Evolutionary conservation across 176 grass and related monocot genomes (phyloP).

Genomic region (Themeda triandra): DNA sequence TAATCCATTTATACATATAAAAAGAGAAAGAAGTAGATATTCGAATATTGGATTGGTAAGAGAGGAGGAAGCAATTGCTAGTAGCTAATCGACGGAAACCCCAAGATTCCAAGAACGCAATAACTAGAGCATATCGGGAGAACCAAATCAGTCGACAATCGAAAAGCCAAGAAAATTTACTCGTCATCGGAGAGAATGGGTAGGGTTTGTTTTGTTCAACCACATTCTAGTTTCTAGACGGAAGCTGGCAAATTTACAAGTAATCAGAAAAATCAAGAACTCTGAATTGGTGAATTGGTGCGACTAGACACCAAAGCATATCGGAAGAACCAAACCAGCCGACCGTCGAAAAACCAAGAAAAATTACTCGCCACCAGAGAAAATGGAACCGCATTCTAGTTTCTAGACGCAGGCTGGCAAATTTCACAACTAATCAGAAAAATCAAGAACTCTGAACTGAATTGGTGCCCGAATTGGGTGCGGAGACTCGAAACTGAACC

Average conservation of each 20-base stretch:
- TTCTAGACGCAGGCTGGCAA: background rate
- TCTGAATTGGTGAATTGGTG: background rate
- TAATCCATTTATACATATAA: background rate
- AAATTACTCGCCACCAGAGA: background rate
- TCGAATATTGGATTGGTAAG: background rate
- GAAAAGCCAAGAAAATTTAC: background rate
- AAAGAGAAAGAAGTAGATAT: background rate
- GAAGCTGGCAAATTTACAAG: background rate
- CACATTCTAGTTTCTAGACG: background rate
- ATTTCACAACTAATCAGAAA: background rate
- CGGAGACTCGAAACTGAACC: slow-evolving; percentile 3
- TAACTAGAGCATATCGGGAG: background rate
- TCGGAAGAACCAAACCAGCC: background rate
- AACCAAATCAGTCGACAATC: background rate
- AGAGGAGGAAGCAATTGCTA: background rate
- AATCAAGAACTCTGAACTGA: slow-evolving; percentile 41
- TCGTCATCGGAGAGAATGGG: background rate
- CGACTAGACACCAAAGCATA: too few species aligned
- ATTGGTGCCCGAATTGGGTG: background rate
- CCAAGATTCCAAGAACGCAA: slow-evolving; percentile 8
- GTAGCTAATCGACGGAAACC: background rate
- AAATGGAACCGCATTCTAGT: background rate
- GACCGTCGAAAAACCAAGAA: background rate
- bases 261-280: slow-evolving; percentile 30
- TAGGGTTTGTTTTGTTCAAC: slow-evolving; percentile 7